Percentiles rank a stretch among this genome's conserved stretches.
phyloP scores from a whole-genome alignment of 768 basidiomycete genomes.

The Suillus subluteus region DNA sequence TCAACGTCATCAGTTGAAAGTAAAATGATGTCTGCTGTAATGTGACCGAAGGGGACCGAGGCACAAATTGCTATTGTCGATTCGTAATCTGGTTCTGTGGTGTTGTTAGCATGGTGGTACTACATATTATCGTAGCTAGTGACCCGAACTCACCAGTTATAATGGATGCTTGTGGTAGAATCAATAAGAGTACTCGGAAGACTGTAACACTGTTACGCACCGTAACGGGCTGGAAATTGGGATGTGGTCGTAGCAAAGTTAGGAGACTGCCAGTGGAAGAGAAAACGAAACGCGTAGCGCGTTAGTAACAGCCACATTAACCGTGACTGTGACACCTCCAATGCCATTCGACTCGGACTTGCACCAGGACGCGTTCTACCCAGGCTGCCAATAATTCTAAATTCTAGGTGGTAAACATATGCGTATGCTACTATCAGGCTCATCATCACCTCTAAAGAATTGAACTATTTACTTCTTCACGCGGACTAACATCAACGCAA shows the following conservation, averaged over 20 bases:
- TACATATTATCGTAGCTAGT: not conserved
- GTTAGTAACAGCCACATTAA: constrained; percentile 4
- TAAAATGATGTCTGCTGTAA: constrained; percentile 26
- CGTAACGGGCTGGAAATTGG: not conserved
- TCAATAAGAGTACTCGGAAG: not conserved
- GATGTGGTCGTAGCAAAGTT: not conserved
- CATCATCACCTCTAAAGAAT: not conserved
- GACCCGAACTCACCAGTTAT: not conserved
- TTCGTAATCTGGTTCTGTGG: not conserved
- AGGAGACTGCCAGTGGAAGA: not conserved
- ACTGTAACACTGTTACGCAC: not conserved
- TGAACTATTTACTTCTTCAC: not conserved
- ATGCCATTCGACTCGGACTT: not conserved
- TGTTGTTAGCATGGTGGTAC: not conserved
- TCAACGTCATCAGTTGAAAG: constrained; percentile 33
- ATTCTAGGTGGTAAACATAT: not conserved
- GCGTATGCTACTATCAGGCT: not conserved
- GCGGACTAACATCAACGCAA: not conserved
- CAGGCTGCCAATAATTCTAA: not conserved
- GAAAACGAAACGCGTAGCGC: not conserved
- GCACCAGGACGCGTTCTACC: not conserved
- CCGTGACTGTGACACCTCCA: not conserved
- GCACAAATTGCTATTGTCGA: constrained; percentile 8
- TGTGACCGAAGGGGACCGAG: constrained; percentile 22
- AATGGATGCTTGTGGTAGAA: not conserved